Evolutionary conservation across 805 yeast species (phyloP).

Genomic region (Cyberlindnera lachancei): DNA sequence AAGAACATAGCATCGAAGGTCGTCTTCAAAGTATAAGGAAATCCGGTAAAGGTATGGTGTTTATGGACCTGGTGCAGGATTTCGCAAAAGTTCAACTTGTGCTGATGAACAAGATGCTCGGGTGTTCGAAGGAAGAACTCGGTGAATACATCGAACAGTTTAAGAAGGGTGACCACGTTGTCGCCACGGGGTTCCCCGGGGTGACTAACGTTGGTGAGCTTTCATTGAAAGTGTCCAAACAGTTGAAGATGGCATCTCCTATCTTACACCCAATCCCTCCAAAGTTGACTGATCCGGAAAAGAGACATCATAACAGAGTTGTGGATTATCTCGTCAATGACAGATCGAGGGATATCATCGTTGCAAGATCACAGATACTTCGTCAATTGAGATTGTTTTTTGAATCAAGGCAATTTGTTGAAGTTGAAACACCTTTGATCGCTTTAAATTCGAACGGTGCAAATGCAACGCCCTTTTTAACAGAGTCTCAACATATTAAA

Average conservation of each 20-base stretch:
- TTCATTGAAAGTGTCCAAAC: slow-evolving; percentile 51
- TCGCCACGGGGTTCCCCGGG: slow-evolving; percentile 65
- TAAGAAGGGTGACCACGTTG: slow-evolving; percentile 66
- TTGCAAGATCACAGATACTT: slow-evolving; percentile 48
- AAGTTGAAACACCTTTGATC: slow-evolving; percentile 85
- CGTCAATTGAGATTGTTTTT: slow-evolving; percentile 52
- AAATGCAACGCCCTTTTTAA: slow-evolving; percentile 78
- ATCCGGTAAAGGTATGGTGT: slow-evolving; percentile 62
- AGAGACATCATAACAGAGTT: slow-evolving; percentile 61
- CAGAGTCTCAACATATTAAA: slow-evolving; percentile 32
- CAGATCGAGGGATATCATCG: slow-evolving; percentile 37
- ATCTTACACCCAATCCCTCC: slow-evolving; percentile 68
- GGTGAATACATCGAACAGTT: slow-evolving; percentile 29
- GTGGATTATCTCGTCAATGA: slow-evolving; percentile 64
- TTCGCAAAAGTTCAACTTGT: slow-evolving; percentile 51
- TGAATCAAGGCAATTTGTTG: slow-evolving; percentile 49
- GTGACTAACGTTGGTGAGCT: slow-evolving; percentile 72
- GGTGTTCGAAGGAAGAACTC: slow-evolving; percentile 36
- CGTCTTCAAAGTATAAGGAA: slow-evolving; percentile 49
- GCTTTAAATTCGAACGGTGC: slow-evolving; percentile 80
- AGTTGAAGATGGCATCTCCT: slow-evolving; percentile 54
- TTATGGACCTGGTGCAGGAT: slow-evolving; percentile 65
- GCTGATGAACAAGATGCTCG: slow-evolving; percentile 44
- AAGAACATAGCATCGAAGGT: slow-evolving; percentile 36
- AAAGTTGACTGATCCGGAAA: slow-evolving; percentile 42